A percentile compares a stretch with the other conserved stretches of the same genome.
phyloP scores from a whole-genome alignment of 2,329 filamentous ascomycete genomes.

The Lithohypha guttulata region DNA sequence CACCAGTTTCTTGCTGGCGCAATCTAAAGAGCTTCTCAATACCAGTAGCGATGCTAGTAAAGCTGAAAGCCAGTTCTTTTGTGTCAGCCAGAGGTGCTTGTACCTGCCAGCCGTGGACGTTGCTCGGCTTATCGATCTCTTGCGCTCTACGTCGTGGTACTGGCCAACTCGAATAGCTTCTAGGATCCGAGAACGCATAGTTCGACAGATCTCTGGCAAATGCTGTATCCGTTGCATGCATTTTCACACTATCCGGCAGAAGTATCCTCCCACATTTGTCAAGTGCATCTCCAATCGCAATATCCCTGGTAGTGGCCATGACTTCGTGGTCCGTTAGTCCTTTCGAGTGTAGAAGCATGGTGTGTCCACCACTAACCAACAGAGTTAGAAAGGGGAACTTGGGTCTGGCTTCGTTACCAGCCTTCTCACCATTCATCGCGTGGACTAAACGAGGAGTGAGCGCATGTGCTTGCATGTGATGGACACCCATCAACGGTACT shows the following conservation, averaged over 20 bases:
- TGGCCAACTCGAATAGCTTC: constrained; percentile 40
- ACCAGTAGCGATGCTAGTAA: constrained; percentile 58
- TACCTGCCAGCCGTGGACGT: constrained; percentile 55
- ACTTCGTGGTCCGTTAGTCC: constrained; percentile 59
- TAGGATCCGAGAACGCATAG: constrained; percentile 57
- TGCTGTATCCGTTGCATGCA: constrained; percentile 50
- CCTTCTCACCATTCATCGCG: constrained; percentile 38
- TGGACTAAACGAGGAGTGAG: constrained; percentile 70
- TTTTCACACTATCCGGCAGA: constrained; percentile 51
- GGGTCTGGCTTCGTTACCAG: constrained; percentile 28
- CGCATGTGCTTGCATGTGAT: constrained; percentile 97
- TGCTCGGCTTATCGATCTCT: constrained; percentile 37
- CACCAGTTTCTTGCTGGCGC: constrained; percentile 16
- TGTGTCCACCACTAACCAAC: constrained; percentile 86
- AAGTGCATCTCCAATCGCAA: constrained; percentile 79
- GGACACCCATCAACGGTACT: constrained; percentile 71
- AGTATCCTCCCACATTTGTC: constrained; percentile 77
- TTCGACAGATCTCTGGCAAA: constrained; percentile 70
- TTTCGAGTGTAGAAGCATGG: constrained; percentile 67
- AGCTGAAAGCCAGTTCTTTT: constrained; percentile 57
- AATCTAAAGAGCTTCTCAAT: constrained; percentile 46
- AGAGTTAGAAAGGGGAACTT: constrained; percentile 77
- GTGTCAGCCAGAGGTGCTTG: constrained; percentile 54
- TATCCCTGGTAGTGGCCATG: constrained; percentile 62
- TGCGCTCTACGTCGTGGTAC: constrained; percentile 47